Conservation (phyloP, 1,284 basidiomycete species). For the Anthracocystis setariae region DNA sequence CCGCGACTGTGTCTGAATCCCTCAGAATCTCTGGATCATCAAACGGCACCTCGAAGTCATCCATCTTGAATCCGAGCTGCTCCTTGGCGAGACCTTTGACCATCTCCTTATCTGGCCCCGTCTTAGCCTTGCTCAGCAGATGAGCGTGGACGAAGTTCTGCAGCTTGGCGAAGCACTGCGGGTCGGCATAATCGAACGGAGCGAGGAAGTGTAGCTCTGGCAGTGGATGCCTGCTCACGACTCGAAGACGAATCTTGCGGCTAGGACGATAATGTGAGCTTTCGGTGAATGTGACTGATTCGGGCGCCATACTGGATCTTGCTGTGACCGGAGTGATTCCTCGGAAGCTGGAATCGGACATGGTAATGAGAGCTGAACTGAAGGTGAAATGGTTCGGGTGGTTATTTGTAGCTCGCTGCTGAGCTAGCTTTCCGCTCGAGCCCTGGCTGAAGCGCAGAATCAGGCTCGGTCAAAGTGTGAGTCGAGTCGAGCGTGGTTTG, state of each 20-base stretch:
- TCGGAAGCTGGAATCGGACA: slow-evolving; percentile 29
- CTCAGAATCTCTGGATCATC: slow-evolving; percentile 40
- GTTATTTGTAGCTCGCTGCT: no score
- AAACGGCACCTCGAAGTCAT: slow-evolving; percentile 33
- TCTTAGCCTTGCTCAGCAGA: background rate
- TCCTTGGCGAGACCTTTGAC: background rate
- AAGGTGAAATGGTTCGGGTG: no score
- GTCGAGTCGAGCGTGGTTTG: no score
- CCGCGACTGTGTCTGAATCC: slow-evolving; percentile 40
- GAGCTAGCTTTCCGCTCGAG: no score
- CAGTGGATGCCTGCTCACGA: slow-evolving; percentile 33
- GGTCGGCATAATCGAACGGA: slow-evolving; percentile 19
- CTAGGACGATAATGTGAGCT: background rate
- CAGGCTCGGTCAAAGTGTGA: background rate
- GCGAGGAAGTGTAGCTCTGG: slow-evolving; percentile 44
- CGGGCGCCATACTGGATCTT: slow-evolving; percentile 19
- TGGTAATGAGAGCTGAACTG: no score
- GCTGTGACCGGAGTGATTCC: slow-evolving; percentile 20
- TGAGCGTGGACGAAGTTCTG: slow-evolving; percentile 21
- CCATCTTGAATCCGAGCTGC: slow-evolving; percentile 17
- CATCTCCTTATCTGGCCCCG: background rate
- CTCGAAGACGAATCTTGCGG: slow-evolving; percentile 25
- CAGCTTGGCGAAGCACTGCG: slow-evolving; percentile 15
- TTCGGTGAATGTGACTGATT: slow-evolving; percentile 6
- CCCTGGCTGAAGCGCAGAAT: no score